phyloP scores from a whole-genome alignment of 1,139 yeast genomes.

The Hyphopichia burtonii region DNA sequence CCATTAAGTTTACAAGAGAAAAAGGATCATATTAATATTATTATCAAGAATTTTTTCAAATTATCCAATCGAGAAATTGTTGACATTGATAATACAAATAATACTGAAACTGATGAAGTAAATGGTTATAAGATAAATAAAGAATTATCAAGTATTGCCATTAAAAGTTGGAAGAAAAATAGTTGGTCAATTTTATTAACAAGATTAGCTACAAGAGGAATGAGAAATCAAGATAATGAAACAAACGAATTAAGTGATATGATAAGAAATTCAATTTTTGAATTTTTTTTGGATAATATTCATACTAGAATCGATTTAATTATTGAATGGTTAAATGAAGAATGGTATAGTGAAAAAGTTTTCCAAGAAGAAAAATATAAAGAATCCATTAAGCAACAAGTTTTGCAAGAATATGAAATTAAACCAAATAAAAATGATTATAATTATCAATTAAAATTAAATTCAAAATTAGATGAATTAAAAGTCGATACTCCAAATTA shows the following conservation, averaged over 20 bases:
- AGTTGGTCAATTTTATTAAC: slow-evolving; percentile 79
- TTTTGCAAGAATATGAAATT: slow-evolving; percentile 14
- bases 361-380: slow-evolving; percentile 28
- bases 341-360: slow-evolving; percentile 78
- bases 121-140: slow-evolving; percentile 15
- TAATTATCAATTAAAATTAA: slow-evolving; percentile 7
- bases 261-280: slow-evolving; percentile 69
- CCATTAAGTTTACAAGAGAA: slow-evolving; percentile 47
- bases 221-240: slow-evolving; percentile 27
- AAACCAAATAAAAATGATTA: slow-evolving; percentile 8
- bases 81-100: slow-evolving; percentile 10
- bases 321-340: slow-evolving; percentile 95
- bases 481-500: slow-evolving; percentile 48
- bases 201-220: slow-evolving; percentile 79
- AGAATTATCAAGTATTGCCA: slow-evolving; percentile 54
- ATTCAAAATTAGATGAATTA: slow-evolving; percentile 9
- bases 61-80: slow-evolving; percentile 33
- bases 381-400: slow-evolving; percentile 13
- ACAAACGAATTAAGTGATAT: slow-evolving; percentile 49
- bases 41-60: slow-evolving; percentile 55
- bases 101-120: slow-evolving; percentile 12
- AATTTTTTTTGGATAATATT: slow-evolving; percentile 72
- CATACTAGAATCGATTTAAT: slow-evolving; percentile 71
- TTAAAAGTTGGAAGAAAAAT: slow-evolving; percentile 63
- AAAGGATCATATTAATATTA: slow-evolving; percentile 50